Base-by-base conservation (phyloP, 139 green algal species). In the Chlamydomonas sp. region DNA sequence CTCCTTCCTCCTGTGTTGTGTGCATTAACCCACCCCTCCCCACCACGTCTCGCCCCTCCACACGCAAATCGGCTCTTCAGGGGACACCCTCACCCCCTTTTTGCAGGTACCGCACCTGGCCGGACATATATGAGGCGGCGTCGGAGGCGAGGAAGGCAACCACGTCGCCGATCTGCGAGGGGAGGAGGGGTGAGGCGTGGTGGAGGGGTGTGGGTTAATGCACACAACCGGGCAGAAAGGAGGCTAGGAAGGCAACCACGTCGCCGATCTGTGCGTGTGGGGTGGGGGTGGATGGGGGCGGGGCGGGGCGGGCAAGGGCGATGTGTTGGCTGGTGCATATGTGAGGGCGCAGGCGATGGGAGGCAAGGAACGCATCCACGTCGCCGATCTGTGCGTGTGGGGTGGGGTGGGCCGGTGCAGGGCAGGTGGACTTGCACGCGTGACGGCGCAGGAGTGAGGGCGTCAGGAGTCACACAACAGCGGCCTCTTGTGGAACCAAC, bases 121-220 rank as follows among this genome's bases (percentile, higher is more conserved):
- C 96, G 2, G 93, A 97, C 62, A 98, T 96, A 87, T 98, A 98
- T 64, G 82, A 93, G 4, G 94, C 80, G 14, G 92, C 94, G 18
- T 95, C 85, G 1, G 89, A 95, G 3, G 94, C 94, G 63, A 98
- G 90, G 86, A 98, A 98, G 0, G 90, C 88, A 4, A 90, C 93
- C 66, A 96, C 90, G 15, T 93, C 90, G 57, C 89, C 96, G 58
- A 97, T 90, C 88, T 79, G 74, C 18, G 7, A 76, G 67, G 8
- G 67, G 8, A 73, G 67, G 67, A 49, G 31, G 31, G 31, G 31
- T 49, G 31, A 49, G 31, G 31, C 31, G 31, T 49, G 31, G 31
- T 49, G 31, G 31, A 49, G 31, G 31, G 31, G 31, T 49, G 31
- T 49, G 31, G 31, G 31, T 49, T 0, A 49, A 49, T 49, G 31